Evolutionary conservation across 2,329 filamentous ascomycete genomes (phyloP), one percentile per base, ranked within the genome.

Genomic region (Harringtonia aguacate): DNA sequence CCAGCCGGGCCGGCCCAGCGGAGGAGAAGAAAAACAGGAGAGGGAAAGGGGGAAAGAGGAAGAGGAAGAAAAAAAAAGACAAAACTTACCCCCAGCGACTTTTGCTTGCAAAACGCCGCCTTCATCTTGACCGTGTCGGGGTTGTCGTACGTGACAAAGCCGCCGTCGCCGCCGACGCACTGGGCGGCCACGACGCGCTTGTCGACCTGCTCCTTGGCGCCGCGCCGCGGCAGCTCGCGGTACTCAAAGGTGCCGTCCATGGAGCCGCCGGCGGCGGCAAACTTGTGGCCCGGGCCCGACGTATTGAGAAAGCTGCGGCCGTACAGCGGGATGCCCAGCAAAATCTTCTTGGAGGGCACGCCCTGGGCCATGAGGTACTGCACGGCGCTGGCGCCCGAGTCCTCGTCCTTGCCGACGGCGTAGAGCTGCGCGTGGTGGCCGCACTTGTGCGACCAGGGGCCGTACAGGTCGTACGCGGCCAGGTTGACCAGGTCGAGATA

Each of bases 111-210:
- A 58, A 81, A 90, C 8, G 69, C 66, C 2, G 82, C 86, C 64
- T 92, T 92, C 59, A 79, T 73, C 60, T 73, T 73, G 29, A 90
- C 84, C 3, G 84, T 88, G 36, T 81, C 75, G 4, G 81, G 78
- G 51, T 83, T 88, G 60, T 92, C 86, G 58, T 90, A 92, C 2
- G 77, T 82, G 35, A 90, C 77, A 52, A 88, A 89, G 0, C 84
- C 85, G 4, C 82, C 82, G 53, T 87, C 84, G 2, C 73, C 79
- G 7, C 84, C 83, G 2, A 78, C 64, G 53, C 84, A 90, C 53
- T 77, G 83, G 7, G 85, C 84, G 17, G 84, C 83, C 13, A 80
- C 79, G 24, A 75, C 65, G 17, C 75, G 66, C 52, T 75, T 75
- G 60, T 92, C 84, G 17, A 86, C 69, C 36, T 73, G 65, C 58